Conservation (phyloP, 306 rosid genomes). For the Rubus parviflorus region DNA sequence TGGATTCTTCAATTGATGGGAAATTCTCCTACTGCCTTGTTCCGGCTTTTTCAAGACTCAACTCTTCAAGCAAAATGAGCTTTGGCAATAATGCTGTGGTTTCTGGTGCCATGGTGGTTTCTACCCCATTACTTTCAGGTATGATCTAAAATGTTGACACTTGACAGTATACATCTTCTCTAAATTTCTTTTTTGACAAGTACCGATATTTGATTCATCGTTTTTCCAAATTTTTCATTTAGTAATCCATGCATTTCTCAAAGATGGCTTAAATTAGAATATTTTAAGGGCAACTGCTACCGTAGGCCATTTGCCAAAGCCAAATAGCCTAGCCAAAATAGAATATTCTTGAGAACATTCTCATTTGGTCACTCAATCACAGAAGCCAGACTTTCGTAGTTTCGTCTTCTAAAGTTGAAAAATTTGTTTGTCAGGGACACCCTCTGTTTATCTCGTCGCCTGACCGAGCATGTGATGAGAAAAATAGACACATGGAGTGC, state of each 20-base stretch:
- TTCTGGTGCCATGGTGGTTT: not conserved
- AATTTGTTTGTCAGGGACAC: too few relatives aligned
- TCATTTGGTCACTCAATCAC: not conserved
- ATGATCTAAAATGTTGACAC: not conserved
- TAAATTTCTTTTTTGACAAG: not conserved
- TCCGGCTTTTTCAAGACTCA: not conserved
- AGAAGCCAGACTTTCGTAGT: not conserved
- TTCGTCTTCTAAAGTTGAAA: not conserved
- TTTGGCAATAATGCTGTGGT: slow-evolving; percentile 3
- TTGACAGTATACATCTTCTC: too few relatives aligned
- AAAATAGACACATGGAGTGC: not conserved
- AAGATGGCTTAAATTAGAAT: too few relatives aligned
- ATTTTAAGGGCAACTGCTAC: too few relatives aligned
- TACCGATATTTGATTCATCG: not conserved
- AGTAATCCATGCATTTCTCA: too few relatives aligned
- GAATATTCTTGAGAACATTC: too few relatives aligned
- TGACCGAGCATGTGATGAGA: not conserved
- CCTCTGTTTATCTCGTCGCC: not conserved
- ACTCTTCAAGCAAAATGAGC: slow-evolving; percentile 14
- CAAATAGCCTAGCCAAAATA: too few relatives aligned
- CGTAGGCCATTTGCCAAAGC: too few relatives aligned
- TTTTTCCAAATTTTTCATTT: too few relatives aligned
- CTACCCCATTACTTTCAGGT: slow-evolving; percentile 20
- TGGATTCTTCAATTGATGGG: not conserved
- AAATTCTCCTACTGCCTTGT: not conserved